A percentile compares a stretch with the other conserved stretches of the same genome.
phyloP scores from a whole-genome alignment of 495 filamentous ascomycete species.

The Amorphotheca resinae region DNA sequence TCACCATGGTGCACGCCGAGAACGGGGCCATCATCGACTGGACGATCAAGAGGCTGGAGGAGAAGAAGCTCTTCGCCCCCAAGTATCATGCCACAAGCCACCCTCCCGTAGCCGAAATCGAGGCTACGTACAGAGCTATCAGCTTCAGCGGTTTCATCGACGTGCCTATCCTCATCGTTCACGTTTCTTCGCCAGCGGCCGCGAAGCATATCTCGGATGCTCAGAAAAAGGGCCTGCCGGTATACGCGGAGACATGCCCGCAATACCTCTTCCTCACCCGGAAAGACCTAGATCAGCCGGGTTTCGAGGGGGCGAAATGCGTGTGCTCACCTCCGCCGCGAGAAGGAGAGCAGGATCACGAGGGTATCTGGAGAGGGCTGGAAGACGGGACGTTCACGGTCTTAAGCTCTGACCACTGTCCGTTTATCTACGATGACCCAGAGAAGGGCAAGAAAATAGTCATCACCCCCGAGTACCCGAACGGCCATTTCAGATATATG shows the following conservation, averaged over 20 bases:
- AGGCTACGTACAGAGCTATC: slow-evolving; percentile 48
- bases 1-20: slow-evolving; percentile 52
- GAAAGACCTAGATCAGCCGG: slow-evolving; percentile 34
- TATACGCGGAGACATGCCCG: slow-evolving; percentile 53
- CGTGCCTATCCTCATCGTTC: slow-evolving; percentile 43
- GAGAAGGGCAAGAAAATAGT: slow-evolving; percentile 35
- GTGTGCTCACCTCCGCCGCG: slow-evolving; percentile 35
- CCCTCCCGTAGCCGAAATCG: slow-evolving; percentile 41
- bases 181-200: slow-evolving; percentile 40
- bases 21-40: slow-evolving; percentile 42
- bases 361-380: slow-evolving; percentile 33
- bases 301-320: slow-evolving; percentile 42
- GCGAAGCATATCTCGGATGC: slow-evolving; percentile 40
- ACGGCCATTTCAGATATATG: slow-evolving; percentile 38
- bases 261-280: slow-evolving; percentile 51
- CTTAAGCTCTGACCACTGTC: slow-evolving; percentile 43
- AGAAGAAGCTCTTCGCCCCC: slow-evolving; percentile 32
- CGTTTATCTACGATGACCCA: slow-evolving; percentile 37
- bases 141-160: slow-evolving; percentile 40
- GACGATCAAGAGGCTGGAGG: slow-evolving; percentile 36
- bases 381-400: slow-evolving; percentile 39
- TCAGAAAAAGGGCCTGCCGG: slow-evolving; percentile 40
- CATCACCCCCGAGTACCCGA: slow-evolving; percentile 30
- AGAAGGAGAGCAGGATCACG: slow-evolving; percentile 26
- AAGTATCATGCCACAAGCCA: slow-evolving; percentile 42